Conservation (phyloP, 208 protist species). For the Wallacemonas sp. region DNA sequence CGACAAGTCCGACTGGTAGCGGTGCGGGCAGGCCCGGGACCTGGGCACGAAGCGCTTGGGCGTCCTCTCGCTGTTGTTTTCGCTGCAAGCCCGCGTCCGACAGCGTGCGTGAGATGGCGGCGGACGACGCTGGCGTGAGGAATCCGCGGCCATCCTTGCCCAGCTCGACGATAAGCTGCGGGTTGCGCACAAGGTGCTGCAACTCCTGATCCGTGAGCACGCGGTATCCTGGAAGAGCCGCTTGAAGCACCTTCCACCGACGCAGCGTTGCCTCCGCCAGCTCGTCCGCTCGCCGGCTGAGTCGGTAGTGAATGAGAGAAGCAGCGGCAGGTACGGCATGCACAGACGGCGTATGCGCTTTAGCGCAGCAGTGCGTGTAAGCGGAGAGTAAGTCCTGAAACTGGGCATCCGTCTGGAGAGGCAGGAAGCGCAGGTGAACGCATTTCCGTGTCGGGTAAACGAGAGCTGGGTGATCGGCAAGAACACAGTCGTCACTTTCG, state of each 20-base stretch:
- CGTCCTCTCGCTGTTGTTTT: not conserved
- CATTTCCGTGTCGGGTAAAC: constrained; percentile 45
- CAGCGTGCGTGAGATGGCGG: not conserved
- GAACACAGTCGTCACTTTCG: constrained; percentile 31
- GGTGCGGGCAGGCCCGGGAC: constrained; percentile 12
- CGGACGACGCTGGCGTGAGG: not conserved
- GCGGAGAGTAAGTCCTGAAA: constrained; percentile 26
- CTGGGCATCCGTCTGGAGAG: constrained; percentile 27
- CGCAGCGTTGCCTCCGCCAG: constrained; percentile 23
- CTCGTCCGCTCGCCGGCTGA: constrained; percentile 37
- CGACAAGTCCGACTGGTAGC: not conserved
- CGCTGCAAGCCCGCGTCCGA: not conserved
- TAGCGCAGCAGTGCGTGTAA: constrained; percentile 23
- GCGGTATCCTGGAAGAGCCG: constrained; percentile 2
- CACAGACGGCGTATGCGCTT: not conserved
- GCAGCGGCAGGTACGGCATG: not conserved
- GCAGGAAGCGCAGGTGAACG: constrained; percentile 43
- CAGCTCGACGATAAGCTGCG: constrained; percentile 1
- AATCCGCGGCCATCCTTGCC: constrained; percentile 2
- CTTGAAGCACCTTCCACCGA: constrained; percentile 23
- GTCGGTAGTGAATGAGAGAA: constrained; percentile 23
- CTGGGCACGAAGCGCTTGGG: constrained; percentile 6
- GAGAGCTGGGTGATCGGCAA: constrained; percentile 37
- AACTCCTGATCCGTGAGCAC: constrained; percentile 28
- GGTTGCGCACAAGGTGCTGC: constrained; percentile 18